Conservation (phyloP, 139 green algal species). For the Coelastrella sp. region DNA sequence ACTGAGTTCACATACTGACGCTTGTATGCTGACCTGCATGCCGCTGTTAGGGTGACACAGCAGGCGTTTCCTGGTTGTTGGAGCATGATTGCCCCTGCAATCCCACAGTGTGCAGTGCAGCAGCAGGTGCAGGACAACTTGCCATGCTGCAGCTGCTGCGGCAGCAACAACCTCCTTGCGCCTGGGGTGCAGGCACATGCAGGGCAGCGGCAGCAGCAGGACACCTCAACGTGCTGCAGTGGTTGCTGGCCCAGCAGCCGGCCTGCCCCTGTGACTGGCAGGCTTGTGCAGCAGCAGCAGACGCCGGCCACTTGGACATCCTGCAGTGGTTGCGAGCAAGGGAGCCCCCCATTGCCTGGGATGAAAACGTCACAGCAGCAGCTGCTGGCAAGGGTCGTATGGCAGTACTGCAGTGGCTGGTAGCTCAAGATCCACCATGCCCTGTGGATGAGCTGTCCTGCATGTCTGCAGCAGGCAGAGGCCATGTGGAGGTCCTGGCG, state of each 20-base stretch:
- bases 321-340: neutral
- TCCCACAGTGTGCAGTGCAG: constrained; percentile 4
- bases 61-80: neutral
- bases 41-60: neutral
- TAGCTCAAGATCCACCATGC: neutral
- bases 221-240: neutral
- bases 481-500: neutral
- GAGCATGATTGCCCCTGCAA: neutral
- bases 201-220: neutral
- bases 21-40: neutral
- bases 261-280: neutral
- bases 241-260: neutral
- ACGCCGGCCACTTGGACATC: neutral
- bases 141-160: neutral
- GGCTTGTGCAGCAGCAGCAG: neutral
- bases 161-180: neutral
- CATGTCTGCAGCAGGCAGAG: neutral
- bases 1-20: too few relatives aligned
- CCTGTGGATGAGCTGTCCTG: neutral
- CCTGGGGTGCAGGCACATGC: neutral
- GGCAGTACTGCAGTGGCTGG: neutral
- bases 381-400: neutral
- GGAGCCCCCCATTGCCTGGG: neutral
- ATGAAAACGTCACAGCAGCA: constrained; percentile 77
- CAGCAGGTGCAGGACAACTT: neutral